A percentile compares a stretch with the other conserved stretches of the same genome.
These are phyloP conservation scores for Saxophila tyrrhenica DNA, from an alignment of 495 filamentous ascomycete genomes.

Conservation along the genomic window DNA sequence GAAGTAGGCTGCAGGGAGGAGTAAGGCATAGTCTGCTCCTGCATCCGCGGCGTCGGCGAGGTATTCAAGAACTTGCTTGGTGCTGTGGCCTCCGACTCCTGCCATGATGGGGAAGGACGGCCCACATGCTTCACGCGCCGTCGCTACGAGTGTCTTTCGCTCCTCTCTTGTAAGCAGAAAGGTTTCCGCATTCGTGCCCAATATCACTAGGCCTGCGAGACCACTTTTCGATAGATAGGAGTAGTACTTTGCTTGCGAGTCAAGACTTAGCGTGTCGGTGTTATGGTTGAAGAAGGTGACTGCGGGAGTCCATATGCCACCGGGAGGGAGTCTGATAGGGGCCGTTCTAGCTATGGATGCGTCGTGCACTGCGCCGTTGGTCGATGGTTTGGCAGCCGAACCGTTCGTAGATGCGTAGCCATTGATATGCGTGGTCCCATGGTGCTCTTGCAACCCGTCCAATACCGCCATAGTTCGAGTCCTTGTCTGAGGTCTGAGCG, in stretches of 20 bases:
- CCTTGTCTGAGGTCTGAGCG: no score
- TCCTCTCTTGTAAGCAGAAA: slow-evolving; percentile 14
- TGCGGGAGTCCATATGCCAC: no score
- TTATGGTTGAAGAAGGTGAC: slow-evolving; percentile 13
- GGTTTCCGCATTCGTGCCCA: slow-evolving; percentile 15
- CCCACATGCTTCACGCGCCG: neutral
- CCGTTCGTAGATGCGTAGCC: no score
- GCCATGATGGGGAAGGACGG: slow-evolving; percentile 12
- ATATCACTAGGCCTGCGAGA: slow-evolving; percentile 10
- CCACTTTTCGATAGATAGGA: slow-evolving; percentile 9
- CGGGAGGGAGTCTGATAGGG: no score
- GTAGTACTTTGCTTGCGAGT: slow-evolving; percentile 13
- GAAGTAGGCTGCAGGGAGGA: slow-evolving; percentile 53
- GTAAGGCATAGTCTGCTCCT: slow-evolving; percentile 47
- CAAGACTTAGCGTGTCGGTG: slow-evolving; percentile 3
- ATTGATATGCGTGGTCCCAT: no score
- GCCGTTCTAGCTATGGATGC: no score
- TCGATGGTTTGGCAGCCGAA: no score
- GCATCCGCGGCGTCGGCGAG: slow-evolving; percentile 43
- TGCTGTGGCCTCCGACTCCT: slow-evolving; percentile 47
- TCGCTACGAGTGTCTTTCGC: neutral
- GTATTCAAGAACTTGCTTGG: slow-evolving; percentile 46
- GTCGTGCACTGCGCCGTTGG: no score
- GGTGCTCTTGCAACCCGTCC: no score
- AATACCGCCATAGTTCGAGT: no score